Evolutionary conservation across 73 alveolate genomes (phyloP).

Genomic region (Paramecium pentaurelia): DNA sequence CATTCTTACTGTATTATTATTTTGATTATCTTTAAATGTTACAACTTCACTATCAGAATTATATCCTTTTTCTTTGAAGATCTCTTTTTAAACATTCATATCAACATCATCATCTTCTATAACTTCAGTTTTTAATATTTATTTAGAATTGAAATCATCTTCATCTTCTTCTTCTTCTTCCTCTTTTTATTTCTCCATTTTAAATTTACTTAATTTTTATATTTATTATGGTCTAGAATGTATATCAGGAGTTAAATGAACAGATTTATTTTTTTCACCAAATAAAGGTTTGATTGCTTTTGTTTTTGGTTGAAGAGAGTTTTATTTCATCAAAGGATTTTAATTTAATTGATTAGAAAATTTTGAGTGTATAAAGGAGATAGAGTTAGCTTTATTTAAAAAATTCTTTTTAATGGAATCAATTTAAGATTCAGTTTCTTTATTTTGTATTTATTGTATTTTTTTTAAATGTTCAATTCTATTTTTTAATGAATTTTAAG

Average conservation of each 20-base stretch:
- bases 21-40: not conserved
- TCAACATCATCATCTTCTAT: slow-evolving; percentile 3
- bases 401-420: not conserved
- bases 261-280: not conserved
- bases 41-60: slow-evolving; percentile 32
- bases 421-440: not conserved
- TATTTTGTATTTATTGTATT: not conserved
- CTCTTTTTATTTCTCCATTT: not conserved
- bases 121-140: not conserved
- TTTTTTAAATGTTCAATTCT: slow-evolving; percentile 12
- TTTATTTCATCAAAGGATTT: not conserved
- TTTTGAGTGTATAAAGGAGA: not conserved
- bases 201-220: not conserved
- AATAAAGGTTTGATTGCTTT: not conserved
- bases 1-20: not conserved
- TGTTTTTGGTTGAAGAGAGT: not conserved
- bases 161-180: not conserved
- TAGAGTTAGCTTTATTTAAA: not conserved
- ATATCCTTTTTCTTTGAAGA: slow-evolving; percentile 41
- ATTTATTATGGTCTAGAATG: not conserved
- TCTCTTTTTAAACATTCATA: slow-evolving; percentile 27
- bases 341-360: not conserved
- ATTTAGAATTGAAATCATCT: not conserved
- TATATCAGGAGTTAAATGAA: not conserved
- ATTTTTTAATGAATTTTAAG: not conserved